Conservation (phyloP, 23 red algal species). For the Chondrus crispus region DNA sequence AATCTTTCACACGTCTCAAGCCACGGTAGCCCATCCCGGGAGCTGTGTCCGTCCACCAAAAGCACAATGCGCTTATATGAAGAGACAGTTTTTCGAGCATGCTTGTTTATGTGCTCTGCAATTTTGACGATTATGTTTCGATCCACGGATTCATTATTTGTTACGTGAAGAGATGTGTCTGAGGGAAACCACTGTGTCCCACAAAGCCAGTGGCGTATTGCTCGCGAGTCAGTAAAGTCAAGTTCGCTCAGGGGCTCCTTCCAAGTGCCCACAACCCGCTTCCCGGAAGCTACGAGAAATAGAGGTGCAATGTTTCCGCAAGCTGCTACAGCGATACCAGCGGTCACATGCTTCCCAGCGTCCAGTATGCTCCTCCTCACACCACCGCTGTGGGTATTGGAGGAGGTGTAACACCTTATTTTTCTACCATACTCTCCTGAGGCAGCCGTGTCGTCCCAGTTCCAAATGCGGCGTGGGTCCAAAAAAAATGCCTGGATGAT, state of each 20-base stretch:
- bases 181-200: background rate
- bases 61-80: background rate
- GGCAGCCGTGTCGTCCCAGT: background rate
- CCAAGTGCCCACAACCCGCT: background rate
- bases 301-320: background rate
- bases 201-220: background rate
- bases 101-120: background rate
- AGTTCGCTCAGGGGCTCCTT: background rate
- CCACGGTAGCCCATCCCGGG: background rate
- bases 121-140: background rate
- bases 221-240: background rate
- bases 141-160: background rate
- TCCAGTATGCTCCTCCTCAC: background rate
- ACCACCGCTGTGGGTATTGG: background rate
- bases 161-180: background rate
- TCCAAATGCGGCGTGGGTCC: background rate
- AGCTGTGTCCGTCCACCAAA: background rate
- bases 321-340: background rate
- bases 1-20: background rate
- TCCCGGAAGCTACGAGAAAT: background rate
- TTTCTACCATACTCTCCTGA: background rate
- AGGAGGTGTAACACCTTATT: background rate
- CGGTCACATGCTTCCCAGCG: conserved; percentile 4
- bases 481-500: background rate
- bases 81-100: background rate